Conservation (phyloP, 2,329 filamentous ascomycete species). For the Botrytis tulipae region DNA sequence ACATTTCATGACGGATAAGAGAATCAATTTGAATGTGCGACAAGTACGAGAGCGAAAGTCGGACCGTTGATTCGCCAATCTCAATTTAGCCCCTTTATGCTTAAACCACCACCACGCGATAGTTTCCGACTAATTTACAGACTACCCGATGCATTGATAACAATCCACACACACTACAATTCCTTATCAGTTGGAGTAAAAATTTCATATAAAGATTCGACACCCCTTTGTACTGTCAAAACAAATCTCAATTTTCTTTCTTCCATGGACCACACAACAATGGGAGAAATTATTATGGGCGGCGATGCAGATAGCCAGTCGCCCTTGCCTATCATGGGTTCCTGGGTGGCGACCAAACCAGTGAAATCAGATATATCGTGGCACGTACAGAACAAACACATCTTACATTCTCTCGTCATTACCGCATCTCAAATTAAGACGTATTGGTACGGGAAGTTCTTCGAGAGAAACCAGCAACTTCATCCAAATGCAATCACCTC, state of each 20-base stretch:
- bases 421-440: background rate
- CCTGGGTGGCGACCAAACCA: background rate
- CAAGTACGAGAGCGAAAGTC: conserved; percentile 64
- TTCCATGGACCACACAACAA: background rate
- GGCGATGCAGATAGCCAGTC: conserved; percentile 1
- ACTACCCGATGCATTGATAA: conserved; percentile 10
- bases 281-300: background rate
- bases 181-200: conserved; percentile 3
- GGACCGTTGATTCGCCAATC: background rate
- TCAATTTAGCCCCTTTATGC: background rate
- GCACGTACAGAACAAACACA: background rate
- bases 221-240: background rate
- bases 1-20: conserved; percentile 84
- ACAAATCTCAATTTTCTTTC: background rate
- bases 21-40: conserved; percentile 88
- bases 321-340: background rate
- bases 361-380: background rate
- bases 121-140: conserved; percentile 7
- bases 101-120: background rate
- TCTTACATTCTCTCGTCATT: conserved; percentile 5
- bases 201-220: background rate
- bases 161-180: background rate
- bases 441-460: background rate
- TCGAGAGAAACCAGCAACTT: background rate
- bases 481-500: conserved; percentile 16